Base-by-base conservation (phyloP, 148 eudicot genomes). In the Polygonum maritimum region DNA sequence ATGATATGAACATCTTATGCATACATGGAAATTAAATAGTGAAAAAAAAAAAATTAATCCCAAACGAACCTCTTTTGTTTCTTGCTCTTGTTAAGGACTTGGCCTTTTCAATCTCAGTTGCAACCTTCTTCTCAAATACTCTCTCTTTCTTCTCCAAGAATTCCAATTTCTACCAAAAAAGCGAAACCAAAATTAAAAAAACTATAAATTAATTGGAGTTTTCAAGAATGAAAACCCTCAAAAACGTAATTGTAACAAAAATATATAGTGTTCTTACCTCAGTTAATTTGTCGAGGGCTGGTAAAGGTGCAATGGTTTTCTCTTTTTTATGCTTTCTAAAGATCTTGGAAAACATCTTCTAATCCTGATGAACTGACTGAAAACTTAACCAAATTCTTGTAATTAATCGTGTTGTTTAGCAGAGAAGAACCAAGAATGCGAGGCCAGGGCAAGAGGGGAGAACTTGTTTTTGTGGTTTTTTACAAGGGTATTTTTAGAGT, bases 101-200 rank as follows among this genome's bases (percentile, higher is more conserved):
- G 57, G 86, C 86, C 78, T 81, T 84, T 70, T 84, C 86, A 41
- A 84, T 80, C 82, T 84, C 84, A 8, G 77, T 76, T 67, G 81
- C 36, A 39, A 76, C 84, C 80, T 84, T 81, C 80, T 81, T 84
- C 57, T 47, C 22, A 40, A 84, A 81, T 6, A 81, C 81, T 31
- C 75, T 71, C 75, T 84, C 86, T 57, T 84, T 84, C 58, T 84
- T 84, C 80, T 84, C 86, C 26, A 84, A 76, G 79, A 84, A 78
- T 44, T 84, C 86, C 26, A 84, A 77, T 15, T 83, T 84, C 86
- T 84, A 54, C 15, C 58, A n/a, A 18, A 54, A 54, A 54, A 54
- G 8, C 1, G 3, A 16, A 14, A 51, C 4, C 15, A 44, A 5
- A 5, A 6, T 44, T 0, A 44, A 44, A 44, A 44, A 41, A 5